Conservation (phyloP, 2,329 filamentous ascomycete genomes). For the Alternaria alternata region DNA sequence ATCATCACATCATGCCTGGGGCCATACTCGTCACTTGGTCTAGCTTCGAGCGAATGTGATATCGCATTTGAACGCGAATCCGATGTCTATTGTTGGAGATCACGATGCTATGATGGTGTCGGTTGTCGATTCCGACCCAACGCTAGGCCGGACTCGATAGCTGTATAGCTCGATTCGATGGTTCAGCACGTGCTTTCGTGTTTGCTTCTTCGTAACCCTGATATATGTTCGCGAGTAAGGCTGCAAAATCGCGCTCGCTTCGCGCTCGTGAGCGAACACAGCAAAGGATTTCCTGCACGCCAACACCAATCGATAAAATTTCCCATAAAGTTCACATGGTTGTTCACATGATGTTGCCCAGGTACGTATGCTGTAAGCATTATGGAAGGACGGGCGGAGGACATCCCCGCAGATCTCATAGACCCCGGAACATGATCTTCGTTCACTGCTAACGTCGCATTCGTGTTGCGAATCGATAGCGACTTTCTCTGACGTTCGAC, state of each 20-base stretch:
- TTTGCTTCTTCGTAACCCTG: not conserved
- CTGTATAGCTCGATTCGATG: not conserved
- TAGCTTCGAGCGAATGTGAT: not conserved
- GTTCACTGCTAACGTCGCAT: not conserved
- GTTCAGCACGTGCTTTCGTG: not conserved
- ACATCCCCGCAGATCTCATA: conserved; percentile 3
- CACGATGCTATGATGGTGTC: not conserved
- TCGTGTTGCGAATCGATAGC: not conserved
- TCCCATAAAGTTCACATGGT: not conserved
- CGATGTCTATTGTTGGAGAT: not conserved
- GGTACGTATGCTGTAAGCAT: not conserved
- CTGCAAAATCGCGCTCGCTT: not conserved
- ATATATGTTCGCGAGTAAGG: not conserved
- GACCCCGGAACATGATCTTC: not conserved
- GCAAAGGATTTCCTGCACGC: not conserved
- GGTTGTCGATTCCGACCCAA: not conserved
- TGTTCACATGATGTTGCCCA: not conserved
- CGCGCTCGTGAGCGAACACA: not conserved
- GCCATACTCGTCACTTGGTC: not conserved
- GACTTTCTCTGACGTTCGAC: not conserved
- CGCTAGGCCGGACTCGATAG: not conserved
- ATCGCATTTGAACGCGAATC: not conserved
- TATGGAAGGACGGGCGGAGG: not conserved
- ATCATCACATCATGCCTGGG: not conserved
- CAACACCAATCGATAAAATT: not conserved